Percentiles rank a stretch among this genome's conserved stretches.
Conservation (phyloP, 2,329 filamentous ascomycete genomes). For the Cryphonectria carpinicola region DNA sequence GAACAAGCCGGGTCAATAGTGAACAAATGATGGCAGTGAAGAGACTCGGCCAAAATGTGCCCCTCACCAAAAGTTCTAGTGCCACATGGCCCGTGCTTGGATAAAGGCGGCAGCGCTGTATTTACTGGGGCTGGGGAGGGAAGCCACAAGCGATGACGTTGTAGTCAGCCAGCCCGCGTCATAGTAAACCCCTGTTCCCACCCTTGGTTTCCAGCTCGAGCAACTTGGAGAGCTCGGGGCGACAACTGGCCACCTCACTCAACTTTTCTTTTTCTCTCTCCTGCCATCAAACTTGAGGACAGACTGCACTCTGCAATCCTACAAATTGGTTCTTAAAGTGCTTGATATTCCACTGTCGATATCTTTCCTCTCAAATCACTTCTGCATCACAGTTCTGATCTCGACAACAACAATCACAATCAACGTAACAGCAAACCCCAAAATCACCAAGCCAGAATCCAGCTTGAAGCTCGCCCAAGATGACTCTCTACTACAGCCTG, state of each 20-base stretch:
- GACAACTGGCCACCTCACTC: constrained; percentile 28
- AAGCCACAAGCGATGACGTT: constrained; percentile 28
- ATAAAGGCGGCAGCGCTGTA: neutral
- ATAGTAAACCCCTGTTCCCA: constrained; percentile 23
- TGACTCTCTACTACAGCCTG: constrained; percentile 63
- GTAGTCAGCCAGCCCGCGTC: constrained; percentile 13
- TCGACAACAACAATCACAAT: neutral
- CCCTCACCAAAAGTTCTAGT: neutral
- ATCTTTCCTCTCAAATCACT: neutral
- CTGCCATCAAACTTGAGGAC: neutral
- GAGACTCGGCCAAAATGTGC: neutral
- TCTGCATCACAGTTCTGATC: constrained; percentile 3
- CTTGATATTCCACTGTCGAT: neutral
- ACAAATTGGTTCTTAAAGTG: neutral
- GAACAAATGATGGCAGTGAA: neutral
- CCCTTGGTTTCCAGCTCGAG: constrained; percentile 21
- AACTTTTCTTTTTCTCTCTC: constrained; percentile 8
- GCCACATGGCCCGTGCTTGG: constrained; percentile 8
- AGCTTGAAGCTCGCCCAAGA: constrained; percentile 42
- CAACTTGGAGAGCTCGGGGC: constrained; percentile 6
- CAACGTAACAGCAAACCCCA: neutral
- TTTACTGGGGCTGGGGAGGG: no score
- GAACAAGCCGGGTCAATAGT: neutral
- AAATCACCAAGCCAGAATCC: neutral
- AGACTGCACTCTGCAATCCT: neutral